Evolutionary conservation across 768 basidiomycete species (phyloP), one percentile per base, ranked within the genome.

Genomic region (Tricholomella constricta): DNA sequence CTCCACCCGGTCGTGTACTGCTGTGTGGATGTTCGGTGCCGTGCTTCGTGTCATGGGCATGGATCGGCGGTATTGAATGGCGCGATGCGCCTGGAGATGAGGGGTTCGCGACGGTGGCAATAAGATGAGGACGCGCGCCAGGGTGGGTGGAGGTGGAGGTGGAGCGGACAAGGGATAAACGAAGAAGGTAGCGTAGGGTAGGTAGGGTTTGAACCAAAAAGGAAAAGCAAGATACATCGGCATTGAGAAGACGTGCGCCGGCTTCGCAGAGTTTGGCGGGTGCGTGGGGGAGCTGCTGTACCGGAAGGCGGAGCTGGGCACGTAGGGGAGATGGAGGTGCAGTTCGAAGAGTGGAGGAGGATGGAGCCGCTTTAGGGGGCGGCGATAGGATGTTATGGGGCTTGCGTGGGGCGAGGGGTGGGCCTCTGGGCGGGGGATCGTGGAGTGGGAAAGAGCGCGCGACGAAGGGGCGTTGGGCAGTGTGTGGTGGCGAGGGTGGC

Each of bases 211-310:
- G n/a, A n/a, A n/a, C n/a, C n/a, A n/a, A n/a, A n/a, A n/a, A n/a
- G n/a, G n/a, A n/a, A n/a, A n/a, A n/a, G n/a, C n/a, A n/a, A n/a
- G n/a, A n/a, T n/a, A n/a, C 72, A 89, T 89, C n/a, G 88, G 70
- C 0, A 78, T 76, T 11, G 83, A 86, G 20, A 82, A 83, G 25
- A 82, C 68, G 48, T 88, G 85, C 0, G 68, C 57, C 2, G 72
- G 74, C 59, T 77, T 78, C 38, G 73, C 70, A 12, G 73, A 72
- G 7, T 68, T 52, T 19, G 60, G 55, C 36, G 58, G 59, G 29
- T 62, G 58, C 10, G 53, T 52, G 19, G 58, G 55, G n/a, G n/a
- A 17, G 61, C 31, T 23, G 50, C 48, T 14, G 25, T 40, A 22
- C 14, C 52, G 22, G 56, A 35, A 32, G 49, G 51, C 22, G 57